Percentiles rank a stretch among this genome's conserved stretches.
phyloP scores from a whole-genome alignment of 371 early-diverging fungal species.

The Nosema muscidifuracis region DNA sequence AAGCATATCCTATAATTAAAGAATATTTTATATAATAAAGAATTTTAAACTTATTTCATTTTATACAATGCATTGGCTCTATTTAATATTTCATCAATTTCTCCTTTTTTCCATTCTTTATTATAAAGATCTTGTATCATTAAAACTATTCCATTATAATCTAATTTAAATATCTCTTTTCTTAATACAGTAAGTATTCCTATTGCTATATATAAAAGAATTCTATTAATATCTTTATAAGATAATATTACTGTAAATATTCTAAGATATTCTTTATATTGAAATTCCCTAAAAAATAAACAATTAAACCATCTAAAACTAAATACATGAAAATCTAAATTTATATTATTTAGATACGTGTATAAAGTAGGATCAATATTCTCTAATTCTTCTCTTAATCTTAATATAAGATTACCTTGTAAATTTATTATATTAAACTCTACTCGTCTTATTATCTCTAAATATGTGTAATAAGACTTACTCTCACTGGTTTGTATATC shows the following conservation, averaged over 20 bases:
- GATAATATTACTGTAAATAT: constrained; percentile 88
- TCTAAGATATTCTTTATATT: constrained; percentile 72
- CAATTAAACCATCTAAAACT: constrained; percentile 98
- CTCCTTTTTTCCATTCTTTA: constrained; percentile 73
- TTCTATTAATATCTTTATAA: constrained; percentile 77
- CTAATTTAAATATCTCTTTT: constrained; percentile 71
- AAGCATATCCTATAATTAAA: no score
- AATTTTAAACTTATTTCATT: no score
- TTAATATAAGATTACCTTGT: constrained; percentile 36
- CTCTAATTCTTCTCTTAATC: constrained; percentile 25
- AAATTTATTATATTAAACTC: constrained; percentile 65
- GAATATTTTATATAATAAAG: no score
- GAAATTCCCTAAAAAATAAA: constrained; percentile 84
- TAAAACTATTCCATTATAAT: constrained; percentile 84
- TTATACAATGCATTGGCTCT: constrained; percentile 66
- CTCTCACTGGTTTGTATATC: constrained; percentile 73
- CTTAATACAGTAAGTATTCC: constrained; percentile 85
- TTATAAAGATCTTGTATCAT: constrained; percentile 83
- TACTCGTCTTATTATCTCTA: constrained; percentile 83
- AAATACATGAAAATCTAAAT: constrained; percentile 88
- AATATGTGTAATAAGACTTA: constrained; percentile 84
- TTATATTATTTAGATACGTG: constrained; percentile 69
- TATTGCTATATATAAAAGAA: constrained; percentile 89
- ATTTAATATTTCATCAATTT: constrained; percentile 78
- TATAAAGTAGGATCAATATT: constrained; percentile 43